Evolutionary conservation across 108 stramenopile species (phyloP).

Genomic region (Stephanodiscus triporus): DNA sequence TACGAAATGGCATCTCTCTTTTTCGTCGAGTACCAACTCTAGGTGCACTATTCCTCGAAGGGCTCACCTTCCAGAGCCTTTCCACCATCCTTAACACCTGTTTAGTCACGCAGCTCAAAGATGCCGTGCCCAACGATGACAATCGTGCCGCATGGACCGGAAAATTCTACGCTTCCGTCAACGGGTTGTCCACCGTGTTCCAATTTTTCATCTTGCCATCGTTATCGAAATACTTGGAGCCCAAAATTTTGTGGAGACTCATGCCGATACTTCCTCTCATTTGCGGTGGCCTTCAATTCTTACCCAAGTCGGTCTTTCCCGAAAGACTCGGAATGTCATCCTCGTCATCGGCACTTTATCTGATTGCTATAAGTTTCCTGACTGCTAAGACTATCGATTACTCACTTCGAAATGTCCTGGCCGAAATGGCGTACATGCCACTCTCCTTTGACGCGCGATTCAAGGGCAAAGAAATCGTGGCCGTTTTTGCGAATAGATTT

Average conservation of each 20-base stretch:
- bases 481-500: constrained; percentile 87
- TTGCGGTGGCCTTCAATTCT: constrained; percentile 23
- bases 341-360: constrained; percentile 36
- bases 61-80: constrained; percentile 81
- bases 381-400: constrained; percentile 74
- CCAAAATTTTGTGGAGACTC: constrained; percentile 66
- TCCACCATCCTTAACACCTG: constrained; percentile 79
- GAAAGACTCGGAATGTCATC: constrained; percentile 10
- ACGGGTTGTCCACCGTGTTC: constrained; percentile 69
- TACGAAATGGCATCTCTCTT: constrained; percentile 57
- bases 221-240: constrained; percentile 65
- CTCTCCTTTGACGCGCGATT: constrained; percentile 76
- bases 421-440: constrained; percentile 79
- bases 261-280: constrained; percentile 61
- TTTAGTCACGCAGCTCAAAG: constrained; percentile 67
- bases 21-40: constrained; percentile 79
- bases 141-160: constrained; percentile 84
- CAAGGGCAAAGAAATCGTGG: constrained; percentile 88
- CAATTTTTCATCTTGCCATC: constrained; percentile 75
- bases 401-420: constrained; percentile 71
- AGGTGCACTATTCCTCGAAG: constrained; percentile 76
- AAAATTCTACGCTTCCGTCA: constrained; percentile 78
- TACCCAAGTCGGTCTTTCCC: constrained; percentile 17
- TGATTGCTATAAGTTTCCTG: constrained; percentile 66
- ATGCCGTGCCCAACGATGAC: constrained; percentile 67